Percentiles rank a stretch among this genome's conserved stretches.
Conservation (phyloP, 495 filamentous ascomycete species). For the Pseudotulostoma volvatum region DNA sequence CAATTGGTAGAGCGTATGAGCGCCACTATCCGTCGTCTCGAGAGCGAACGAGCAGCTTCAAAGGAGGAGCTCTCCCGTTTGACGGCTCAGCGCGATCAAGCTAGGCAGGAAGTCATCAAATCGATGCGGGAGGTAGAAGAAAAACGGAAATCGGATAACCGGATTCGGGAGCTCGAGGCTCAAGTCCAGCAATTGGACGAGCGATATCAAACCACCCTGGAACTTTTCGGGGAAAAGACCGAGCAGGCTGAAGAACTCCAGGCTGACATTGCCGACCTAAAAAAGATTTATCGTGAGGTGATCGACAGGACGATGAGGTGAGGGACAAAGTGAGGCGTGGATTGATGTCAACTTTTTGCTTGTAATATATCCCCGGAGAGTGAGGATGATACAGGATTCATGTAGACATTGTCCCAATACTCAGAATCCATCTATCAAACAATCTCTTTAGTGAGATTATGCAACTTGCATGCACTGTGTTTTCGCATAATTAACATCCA, state of each 20-base stretch:
- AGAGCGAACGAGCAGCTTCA: conserved; percentile 72
- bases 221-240: conserved; percentile 94
- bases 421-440: no score
- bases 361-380: conserved; percentile 5
- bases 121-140: conserved; percentile 74
- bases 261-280: conserved; percentile 80
- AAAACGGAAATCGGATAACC: conserved; percentile 41
- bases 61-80: conserved; percentile 74
- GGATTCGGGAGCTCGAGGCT: conserved; percentile 46
- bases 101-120: conserved; percentile 72
- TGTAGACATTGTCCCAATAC: no score
- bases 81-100: conserved; percentile 70
- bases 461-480: no score
- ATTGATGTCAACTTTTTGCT: no score
- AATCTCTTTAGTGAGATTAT: no score
- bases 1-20: conserved; percentile 96
- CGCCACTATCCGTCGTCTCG: conserved; percentile 74
- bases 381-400: conserved; percentile 1
- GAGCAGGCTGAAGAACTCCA: conserved; percentile 81
- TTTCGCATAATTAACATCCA: no score
- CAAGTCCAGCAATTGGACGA: conserved; percentile 41
- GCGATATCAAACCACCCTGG: conserved; percentile 76
- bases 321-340: conserved; percentile 6
- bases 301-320: conserved; percentile 68
- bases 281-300: conserved; percentile 86